These are phyloP conservation scores for Hypsizygus marmoreus DNA, from an alignment of 768 basidiomycete species.

Conservation along the genomic window DNA sequence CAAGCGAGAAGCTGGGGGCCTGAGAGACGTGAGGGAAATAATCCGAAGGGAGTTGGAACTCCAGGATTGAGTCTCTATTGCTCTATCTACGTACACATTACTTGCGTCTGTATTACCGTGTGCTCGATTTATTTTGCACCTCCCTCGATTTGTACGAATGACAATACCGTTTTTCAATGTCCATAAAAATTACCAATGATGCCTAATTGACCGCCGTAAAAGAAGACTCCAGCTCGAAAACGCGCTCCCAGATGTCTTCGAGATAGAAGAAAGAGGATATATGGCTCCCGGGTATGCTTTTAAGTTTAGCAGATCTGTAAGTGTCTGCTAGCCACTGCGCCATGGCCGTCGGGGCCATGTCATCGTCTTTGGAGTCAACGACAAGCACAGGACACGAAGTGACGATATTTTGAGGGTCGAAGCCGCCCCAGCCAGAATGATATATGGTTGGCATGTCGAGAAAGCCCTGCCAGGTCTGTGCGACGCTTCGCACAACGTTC, in stretches of 20 bases:
- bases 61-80: constrained; percentile 49
- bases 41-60: constrained; percentile 78
- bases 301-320: constrained; percentile 45
- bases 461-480: constrained; percentile 54
- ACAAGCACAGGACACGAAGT: constrained; percentile 49
- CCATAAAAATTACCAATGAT: background rate
- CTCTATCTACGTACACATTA: constrained; percentile 30
- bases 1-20: constrained; percentile 68
- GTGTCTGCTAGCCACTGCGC: constrained; percentile 49
- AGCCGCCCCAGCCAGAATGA: constrained; percentile 55
- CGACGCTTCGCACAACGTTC: constrained; percentile 48
- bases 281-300: constrained; percentile 50
- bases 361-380: constrained; percentile 43
- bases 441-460: constrained; percentile 40
- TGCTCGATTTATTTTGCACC: constrained; percentile 20
- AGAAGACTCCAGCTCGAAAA: constrained; percentile 22
- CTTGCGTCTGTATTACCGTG: constrained; percentile 17
- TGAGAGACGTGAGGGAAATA: constrained; percentile 80
- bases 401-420: constrained; percentile 41
- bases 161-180: background rate
- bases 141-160: constrained; percentile 21
- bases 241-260: constrained; percentile 46
- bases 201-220: background rate
- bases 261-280: constrained; percentile 45
- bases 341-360: constrained; percentile 41